Percentiles rank a stretch among this genome's conserved stretches.
These are phyloP conservation scores for Chaetomiaceae sp. DNA, from an alignment of 2,329 filamentous ascomycete genomes.

Conservation along the genomic window DNA sequence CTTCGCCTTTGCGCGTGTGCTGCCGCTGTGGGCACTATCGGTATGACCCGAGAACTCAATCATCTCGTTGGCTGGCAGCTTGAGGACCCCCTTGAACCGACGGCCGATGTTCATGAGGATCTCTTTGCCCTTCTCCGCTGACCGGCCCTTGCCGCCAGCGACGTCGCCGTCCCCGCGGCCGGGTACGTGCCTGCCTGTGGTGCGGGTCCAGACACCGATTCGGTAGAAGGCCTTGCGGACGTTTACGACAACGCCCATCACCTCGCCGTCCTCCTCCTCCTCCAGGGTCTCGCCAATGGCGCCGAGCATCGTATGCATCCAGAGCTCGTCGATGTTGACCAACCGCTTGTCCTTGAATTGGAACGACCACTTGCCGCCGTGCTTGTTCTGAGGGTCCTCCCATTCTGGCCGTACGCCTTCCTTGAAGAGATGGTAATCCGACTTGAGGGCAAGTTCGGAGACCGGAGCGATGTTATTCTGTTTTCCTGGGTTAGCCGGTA, in stretches of 20 bases:
- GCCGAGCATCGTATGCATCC: conserved; percentile 94
- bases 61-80: conserved; percentile 68
- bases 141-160: conserved; percentile 72
- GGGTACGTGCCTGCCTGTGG: conserved; percentile 78
- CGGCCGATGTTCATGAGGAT: conserved; percentile 79
- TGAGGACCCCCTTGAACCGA: conserved; percentile 88
- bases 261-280: conserved; percentile 87
- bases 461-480: conserved; percentile 98
- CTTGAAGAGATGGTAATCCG: conserved; percentile 99
- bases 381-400: conserved; percentile 98
- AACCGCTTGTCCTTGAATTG: conserved; percentile 94
- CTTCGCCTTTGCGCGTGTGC: conserved; percentile 94
- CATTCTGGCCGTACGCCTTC: conserved; percentile 93
- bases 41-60: conserved; percentile 97
- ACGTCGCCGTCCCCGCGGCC: conserved; percentile 69
- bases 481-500: conserved; percentile 6
- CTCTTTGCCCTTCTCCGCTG: conserved; percentile 76
- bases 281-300: conserved; percentile 98
- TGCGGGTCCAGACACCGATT: conserved; percentile 95
- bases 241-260: conserved; percentile 99
- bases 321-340: conserved; percentile 89
- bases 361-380: conserved; percentile 98
- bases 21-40: conserved; percentile 86
- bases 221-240: conserved; percentile 98
- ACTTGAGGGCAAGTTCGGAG: conserved; percentile 93